phyloP scores from a whole-genome alignment of 371 early-diverging fungal species.

The Rhizopus microsporus region DNA sequence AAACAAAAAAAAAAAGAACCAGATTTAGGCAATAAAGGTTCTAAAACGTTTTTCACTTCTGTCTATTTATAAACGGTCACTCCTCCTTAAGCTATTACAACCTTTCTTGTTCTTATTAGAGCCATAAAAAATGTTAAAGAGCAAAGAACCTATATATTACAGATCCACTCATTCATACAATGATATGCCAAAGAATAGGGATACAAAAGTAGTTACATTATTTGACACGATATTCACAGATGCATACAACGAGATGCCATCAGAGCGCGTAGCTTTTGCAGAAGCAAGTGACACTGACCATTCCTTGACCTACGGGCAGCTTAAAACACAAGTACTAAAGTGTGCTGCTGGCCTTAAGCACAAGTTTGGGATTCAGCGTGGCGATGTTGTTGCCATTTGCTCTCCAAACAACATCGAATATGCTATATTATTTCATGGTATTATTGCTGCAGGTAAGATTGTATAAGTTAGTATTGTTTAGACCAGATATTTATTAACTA shows the following conservation, averaged over 20 bases:
- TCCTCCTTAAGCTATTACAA: too few species aligned
- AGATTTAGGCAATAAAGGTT: too few species aligned
- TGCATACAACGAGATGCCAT: background rate
- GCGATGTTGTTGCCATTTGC: slow-evolving; percentile 68
- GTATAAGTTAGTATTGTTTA: background rate
- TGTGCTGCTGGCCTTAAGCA: slow-evolving; percentile 11
- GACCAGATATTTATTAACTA: background rate
- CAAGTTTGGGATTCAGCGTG: slow-evolving; percentile 40
- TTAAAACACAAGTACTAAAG: slow-evolving; percentile 1
- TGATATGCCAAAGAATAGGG: too few species aligned
- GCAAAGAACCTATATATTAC: too few species aligned
- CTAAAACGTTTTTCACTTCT: too few species aligned
- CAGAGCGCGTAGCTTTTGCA: background rate
- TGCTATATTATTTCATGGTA: slow-evolving; percentile 8
- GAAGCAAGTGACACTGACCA: slow-evolving; percentile 2
- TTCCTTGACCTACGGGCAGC: slow-evolving; percentile 3
- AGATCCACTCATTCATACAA: too few species aligned
- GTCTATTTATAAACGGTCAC: too few species aligned
- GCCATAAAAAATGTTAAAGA: too few species aligned
- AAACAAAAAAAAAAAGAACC: too few species aligned
- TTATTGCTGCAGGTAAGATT: slow-evolving; percentile 22
- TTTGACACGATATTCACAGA: background rate
- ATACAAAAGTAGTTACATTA: background rate
- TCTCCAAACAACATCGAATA: slow-evolving; percentile 55
- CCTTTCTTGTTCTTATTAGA: too few species aligned